phyloP scores from a whole-genome alignment of 306 rosid genomes.

The Fagus crenata region DNA sequence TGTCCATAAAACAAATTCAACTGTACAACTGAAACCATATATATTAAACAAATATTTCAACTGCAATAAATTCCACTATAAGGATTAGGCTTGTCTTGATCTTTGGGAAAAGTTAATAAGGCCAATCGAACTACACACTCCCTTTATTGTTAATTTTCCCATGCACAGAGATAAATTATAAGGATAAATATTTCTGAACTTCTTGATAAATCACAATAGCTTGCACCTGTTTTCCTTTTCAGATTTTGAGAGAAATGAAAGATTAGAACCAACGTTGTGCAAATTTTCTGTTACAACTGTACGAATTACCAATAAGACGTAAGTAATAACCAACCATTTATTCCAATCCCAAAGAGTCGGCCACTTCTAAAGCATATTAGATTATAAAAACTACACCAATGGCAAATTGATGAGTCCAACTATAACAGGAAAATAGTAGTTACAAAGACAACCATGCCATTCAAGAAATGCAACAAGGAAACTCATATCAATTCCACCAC shows the following conservation, averaged over 20 bases:
- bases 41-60: constrained; percentile 3
- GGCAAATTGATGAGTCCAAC: not conserved
- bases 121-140: not conserved
- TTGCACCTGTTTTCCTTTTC: not conserved
- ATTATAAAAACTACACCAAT: not conserved
- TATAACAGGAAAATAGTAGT: not conserved
- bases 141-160: not conserved
- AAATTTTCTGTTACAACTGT: not conserved
- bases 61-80: not conserved
- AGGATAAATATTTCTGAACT: not conserved
- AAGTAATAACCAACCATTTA: not conserved
- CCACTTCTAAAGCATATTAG: not conserved
- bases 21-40: constrained; percentile 17
- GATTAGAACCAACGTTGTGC: not conserved
- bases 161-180: not conserved
- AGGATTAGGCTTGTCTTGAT: constrained; percentile 7
- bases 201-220: not conserved
- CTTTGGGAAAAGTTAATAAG: constrained; percentile 7
- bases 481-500: not conserved
- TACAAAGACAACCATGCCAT: not conserved
- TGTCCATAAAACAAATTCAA: constrained; percentile 9
- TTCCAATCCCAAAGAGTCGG: not conserved
- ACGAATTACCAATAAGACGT: not conserved
- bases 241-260: constrained; percentile 2
- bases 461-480: not conserved